Conservation (phyloP, 768 basidiomycete genomes). For the Boletus vermiculosoides region DNA sequence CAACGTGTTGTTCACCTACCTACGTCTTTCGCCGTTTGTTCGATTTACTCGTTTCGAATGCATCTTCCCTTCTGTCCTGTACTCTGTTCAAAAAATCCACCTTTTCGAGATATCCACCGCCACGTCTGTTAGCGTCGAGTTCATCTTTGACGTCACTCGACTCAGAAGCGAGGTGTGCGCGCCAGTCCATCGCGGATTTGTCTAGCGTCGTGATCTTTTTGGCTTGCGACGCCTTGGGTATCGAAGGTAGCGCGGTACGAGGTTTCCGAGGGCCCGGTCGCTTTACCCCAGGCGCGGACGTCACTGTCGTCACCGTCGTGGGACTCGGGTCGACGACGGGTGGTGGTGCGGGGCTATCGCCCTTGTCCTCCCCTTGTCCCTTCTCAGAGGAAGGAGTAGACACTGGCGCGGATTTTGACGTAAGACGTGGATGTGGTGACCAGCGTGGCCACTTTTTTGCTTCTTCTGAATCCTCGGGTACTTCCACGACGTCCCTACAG, state of each 20-base stretch:
- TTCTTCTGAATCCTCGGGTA: conserved; percentile 68
- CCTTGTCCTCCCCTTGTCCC: not conserved
- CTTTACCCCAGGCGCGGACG: conserved; percentile 24
- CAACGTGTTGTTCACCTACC: not conserved
- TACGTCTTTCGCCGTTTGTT: conserved; percentile 47
- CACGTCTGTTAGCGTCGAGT: conserved; percentile 68
- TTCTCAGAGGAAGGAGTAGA: conserved; percentile 7
- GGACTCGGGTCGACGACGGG: not conserved
- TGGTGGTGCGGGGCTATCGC: not conserved
- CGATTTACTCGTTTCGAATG: conserved; percentile 53
- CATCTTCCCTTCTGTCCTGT: conserved; percentile 65
- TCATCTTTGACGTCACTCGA: conserved; percentile 56
- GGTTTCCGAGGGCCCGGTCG: conserved; percentile 68
- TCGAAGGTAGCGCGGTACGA: conserved; percentile 51
- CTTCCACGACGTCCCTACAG: conserved; percentile 68
- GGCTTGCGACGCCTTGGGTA: conserved; percentile 55
- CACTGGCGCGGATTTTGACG: conserved; percentile 2
- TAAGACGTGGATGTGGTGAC: conserved; percentile 15
- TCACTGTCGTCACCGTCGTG: not conserved
- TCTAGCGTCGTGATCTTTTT: conserved; percentile 83
- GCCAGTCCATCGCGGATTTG: conserved; percentile 88
- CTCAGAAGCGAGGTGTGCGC: conserved; percentile 53
- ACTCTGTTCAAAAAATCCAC: conserved; percentile 81
- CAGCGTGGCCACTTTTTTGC: conserved; percentile 73
- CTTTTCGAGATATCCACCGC: conserved; percentile 82